Base-by-base conservation (phyloP, 257 asterid species). In the Jasminum sambac region DNA sequence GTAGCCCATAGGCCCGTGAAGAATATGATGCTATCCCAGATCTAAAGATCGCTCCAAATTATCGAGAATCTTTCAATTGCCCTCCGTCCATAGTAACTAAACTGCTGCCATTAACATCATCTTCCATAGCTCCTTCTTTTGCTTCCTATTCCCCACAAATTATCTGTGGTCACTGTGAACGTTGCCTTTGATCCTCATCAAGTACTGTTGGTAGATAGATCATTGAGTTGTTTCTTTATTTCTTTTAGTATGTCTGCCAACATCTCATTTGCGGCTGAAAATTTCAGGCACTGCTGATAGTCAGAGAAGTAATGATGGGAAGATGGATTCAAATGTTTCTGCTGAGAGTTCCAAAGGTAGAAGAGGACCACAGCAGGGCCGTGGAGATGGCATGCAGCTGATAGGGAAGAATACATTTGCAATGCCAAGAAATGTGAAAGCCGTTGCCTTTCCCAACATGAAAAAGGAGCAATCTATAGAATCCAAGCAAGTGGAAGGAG, bases 321-420 rank as follows among this genome's bases (percentile, higher is more conserved):
- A 68, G 64, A 30, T 5, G 30, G 77, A 73, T 24, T 48, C 81
- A 10, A 55, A 74, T 37, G 86, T 61, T 44, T 72, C 72, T 6
- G 66, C 16, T 64, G 74, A 75, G 69, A 71, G 72, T 75, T 65
- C 87, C 11, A 77, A 66, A 72, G 84, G 81, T 61, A 71, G 63
- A 40, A 72, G 58, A 37, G 82, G 72, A 44, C 25, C 78, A 9
- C 70, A 72, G 50, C 52, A 82, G 24, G 77, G 72, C 65, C 77
- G 69, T 16, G 77, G 72, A 3, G 84, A 67, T 59, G 79, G 77
- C 17, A 76, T 85, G 63, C 83, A 83, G 83, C 84, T 89, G 59
- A 83, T 76, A 78, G 96, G 98, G 64, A 82, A 65, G 75, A 87
- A 82, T 84, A 87, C 96, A 5, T 95, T 95, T 70, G 97, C 97